Evolutionary conservation across 2,329 filamentous ascomycete species (phyloP).

Genomic region (Aspergillus niger): DNA sequence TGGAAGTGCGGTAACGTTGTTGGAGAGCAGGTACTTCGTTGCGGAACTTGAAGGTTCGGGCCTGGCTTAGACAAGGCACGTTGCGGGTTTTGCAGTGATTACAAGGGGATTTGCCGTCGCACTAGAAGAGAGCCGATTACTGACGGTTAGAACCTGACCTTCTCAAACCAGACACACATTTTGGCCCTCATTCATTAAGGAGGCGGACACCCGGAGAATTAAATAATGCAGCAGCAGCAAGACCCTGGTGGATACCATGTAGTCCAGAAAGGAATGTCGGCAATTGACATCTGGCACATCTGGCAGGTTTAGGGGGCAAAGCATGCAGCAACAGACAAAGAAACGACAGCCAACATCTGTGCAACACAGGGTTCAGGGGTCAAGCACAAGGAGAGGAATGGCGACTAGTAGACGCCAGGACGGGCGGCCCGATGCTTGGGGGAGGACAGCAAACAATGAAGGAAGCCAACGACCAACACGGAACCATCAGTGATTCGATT

Average conservation of each 20-base stretch:
- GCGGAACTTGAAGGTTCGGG: conserved; percentile 30
- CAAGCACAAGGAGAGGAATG: not conserved
- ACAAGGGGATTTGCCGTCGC: conserved; percentile 33
- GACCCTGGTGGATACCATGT: not conserved
- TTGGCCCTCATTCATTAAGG: too few relatives aligned
- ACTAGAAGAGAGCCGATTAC: conserved; percentile 19
- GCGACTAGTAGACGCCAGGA: not conserved
- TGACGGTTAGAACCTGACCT: not conserved
- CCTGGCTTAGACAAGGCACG: conserved; percentile 29
- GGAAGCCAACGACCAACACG: not conserved
- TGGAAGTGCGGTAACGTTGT: conserved; percentile 23
- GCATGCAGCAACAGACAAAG: not conserved
- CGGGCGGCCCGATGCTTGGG: not conserved
- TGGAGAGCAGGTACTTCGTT: conserved; percentile 35
- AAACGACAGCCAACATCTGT: not conserved
- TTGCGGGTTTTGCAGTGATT: conserved; percentile 34
- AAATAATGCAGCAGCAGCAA: not conserved
- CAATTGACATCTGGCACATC: not conserved
- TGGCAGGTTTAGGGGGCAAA: too few relatives aligned
- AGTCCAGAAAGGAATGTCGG: not conserved
- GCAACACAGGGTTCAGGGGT: not conserved
- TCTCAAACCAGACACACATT: not conserved
- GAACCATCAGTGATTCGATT: too few relatives aligned
- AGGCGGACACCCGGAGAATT: not conserved
- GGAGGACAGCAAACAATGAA: conserved; percentile 1